Conservation (phyloP, 106 monocot species). For the Dendrobium catenatum region DNA sequence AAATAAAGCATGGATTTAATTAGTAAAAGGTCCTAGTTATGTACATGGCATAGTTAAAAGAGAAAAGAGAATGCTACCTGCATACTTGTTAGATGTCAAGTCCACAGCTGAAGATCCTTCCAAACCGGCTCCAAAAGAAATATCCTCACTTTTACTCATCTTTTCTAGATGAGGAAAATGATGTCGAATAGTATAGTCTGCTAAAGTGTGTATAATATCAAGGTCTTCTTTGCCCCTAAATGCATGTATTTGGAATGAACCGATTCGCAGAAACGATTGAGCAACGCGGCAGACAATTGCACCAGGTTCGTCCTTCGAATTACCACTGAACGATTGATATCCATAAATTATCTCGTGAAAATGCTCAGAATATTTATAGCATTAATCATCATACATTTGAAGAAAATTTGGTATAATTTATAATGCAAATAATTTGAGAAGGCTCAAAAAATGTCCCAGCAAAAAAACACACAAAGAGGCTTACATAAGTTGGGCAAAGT, state of each 20-base stretch:
- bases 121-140: conserved; percentile 55
- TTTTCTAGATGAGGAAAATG: conserved; percentile 94
- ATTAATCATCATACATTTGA: neutral
- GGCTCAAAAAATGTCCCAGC: neutral
- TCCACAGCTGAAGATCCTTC: conserved; percentile 56
- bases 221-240: conserved; percentile 59
- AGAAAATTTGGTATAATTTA: neutral
- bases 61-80: conserved; percentile 38
- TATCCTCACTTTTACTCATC: conserved; percentile 55
- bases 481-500: neutral
- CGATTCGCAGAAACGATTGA: conserved; percentile 87
- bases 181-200: conserved; percentile 82
- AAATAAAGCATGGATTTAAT: neutral
- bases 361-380: neutral
- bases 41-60: neutral
- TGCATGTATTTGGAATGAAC: conserved; percentile 93
- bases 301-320: conserved; percentile 94
- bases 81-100: conserved; percentile 92
- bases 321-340: conserved; percentile 53
- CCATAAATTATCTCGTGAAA: neutral
- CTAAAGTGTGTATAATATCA: conserved; percentile 62
- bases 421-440: neutral
- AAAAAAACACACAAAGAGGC: neutral
- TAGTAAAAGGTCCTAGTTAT: neutral
- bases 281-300: conserved; percentile 97